Base-by-base conservation (phyloP, 1,284 basidiomycete species). In the Pseudozyma hubeiensis region DNA sequence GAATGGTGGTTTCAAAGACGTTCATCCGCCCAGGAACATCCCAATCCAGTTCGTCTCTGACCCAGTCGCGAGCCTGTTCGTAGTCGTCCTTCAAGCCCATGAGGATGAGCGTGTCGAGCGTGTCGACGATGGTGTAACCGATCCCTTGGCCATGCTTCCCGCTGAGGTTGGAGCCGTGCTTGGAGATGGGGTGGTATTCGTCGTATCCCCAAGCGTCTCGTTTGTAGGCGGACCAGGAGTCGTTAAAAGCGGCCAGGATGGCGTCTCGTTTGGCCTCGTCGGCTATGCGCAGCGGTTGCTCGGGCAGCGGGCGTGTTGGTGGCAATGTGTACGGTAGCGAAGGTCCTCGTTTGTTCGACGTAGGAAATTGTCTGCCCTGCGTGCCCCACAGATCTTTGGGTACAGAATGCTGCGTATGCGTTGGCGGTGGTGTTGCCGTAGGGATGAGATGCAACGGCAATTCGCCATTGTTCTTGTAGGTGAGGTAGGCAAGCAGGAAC, bases 1-100 rank as follows among this genome's bases (percentile, higher is more conserved):
- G 90, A 49, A 93, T 93, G 0, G 92, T 93, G 0, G 90, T 92
- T 89, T 98, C 95, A 78, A 98, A 98, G 0, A 93, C 94, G 84
- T 91, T 97, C 85, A 93, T 93, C 17, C 88, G 86, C 11, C 88
- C 93, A 78, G 94, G 90, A 11, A 90, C 87, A 39, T 96, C 91
- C 81, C 97, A 94, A 9, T 88, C 85, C 46, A 97, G 85, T 37
- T 89, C 87, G 30, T 88, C 87, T 30, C 87, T 87, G 17, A 97
- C 88, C 94, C 95, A 97, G 43, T 89, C 82, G 14, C 91, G 87
- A 0, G 94, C 93, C 11, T 91, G 88, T 49, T 87, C 71, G 80
- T 94, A 94, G 84, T 96, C 94, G 0, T 90, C 89, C 10, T 89
- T 85, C 11, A 95, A 87, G 2, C 90, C 92, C 90, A 97, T 91